A percentile compares a stretch with the other conserved stretches of the same genome.
Conservation (phyloP, 495 filamentous ascomycete species). For the Aeminium ludgeri region DNA sequence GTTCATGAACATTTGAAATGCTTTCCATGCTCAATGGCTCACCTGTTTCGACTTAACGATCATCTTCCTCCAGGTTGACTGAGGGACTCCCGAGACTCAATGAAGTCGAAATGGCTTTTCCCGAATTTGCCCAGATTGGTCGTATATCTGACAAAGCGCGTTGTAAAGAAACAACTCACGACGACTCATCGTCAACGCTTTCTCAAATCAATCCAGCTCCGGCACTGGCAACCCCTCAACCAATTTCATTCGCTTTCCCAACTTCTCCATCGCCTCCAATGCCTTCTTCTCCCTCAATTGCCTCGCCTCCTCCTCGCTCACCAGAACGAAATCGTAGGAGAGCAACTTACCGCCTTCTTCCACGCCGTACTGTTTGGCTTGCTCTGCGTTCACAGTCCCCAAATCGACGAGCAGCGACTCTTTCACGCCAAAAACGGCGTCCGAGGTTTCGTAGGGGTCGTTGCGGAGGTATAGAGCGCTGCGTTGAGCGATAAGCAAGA, state of each 20-base stretch:
- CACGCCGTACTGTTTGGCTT: constrained; percentile 41
- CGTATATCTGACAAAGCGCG: too few species aligned
- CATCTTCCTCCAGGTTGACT: too few species aligned
- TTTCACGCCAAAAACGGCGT: constrained; percentile 90
- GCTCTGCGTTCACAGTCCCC: constrained; percentile 41
- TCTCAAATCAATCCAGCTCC: constrained; percentile 45
- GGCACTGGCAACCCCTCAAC: constrained; percentile 71
- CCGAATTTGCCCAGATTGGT: too few species aligned
- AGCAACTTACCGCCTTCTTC: constrained; percentile 37
- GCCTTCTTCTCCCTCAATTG: constrained; percentile 55
- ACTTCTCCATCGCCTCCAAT: constrained; percentile 47
- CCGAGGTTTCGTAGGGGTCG: constrained; percentile 78
- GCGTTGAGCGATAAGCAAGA: constrained; percentile 3
- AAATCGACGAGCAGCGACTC: constrained; percentile 62
- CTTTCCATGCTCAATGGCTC: too few species aligned
- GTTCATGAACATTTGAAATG: too few species aligned
- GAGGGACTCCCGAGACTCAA: too few species aligned
- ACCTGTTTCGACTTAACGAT: too few species aligned
- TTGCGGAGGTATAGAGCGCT: constrained; percentile 67
- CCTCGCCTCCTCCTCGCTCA: constrained; percentile 52
- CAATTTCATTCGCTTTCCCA: constrained; percentile 61
- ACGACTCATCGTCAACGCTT: too few species aligned
- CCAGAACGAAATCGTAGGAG: constrained; percentile 58
- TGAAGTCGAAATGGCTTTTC: too few species aligned
- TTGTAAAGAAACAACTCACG: too few species aligned